phyloP scores from a whole-genome alignment of 139 green algal genomes.

The Limnomonas spitsbergensis region DNA sequence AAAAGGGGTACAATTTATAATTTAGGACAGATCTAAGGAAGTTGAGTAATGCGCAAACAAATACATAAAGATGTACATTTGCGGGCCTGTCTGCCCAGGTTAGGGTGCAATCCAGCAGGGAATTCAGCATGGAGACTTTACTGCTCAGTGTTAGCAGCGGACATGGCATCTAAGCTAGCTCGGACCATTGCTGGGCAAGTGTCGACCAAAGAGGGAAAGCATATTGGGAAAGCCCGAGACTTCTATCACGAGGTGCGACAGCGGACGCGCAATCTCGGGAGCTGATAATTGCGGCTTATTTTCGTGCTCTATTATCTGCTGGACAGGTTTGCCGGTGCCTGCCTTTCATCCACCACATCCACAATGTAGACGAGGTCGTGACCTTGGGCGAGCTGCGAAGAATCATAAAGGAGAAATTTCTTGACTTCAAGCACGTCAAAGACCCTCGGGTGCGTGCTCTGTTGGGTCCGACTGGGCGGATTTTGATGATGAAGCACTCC shows the following conservation, averaged over 20 bases:
- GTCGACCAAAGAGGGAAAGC: conserved; percentile 24
- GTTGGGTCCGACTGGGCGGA: background rate
- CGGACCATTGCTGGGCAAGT: conserved; percentile 14
- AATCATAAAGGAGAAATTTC: conserved; percentile 51
- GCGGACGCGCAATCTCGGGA: background rate
- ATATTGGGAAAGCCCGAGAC: conserved; percentile 36
- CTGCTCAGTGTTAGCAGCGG: too few species aligned
- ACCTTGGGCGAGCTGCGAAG: conserved; percentile 39
- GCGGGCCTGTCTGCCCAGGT: too few species aligned
- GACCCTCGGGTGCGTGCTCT: conserved; percentile 50
- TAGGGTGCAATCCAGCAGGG: too few species aligned
- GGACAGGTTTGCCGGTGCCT: conserved; percentile 56
- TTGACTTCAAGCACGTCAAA: conserved; percentile 50
- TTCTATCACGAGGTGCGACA: conserved; percentile 45
- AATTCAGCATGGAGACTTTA: too few species aligned
- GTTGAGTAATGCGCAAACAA: too few species aligned
- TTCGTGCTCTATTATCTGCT: background rate
- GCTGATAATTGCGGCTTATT: background rate
- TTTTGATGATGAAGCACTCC: background rate
- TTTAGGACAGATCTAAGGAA: too few species aligned
- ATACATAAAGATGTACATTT: too few species aligned
- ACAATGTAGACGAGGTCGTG: conserved; percentile 52
- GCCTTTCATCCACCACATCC: conserved; percentile 51
- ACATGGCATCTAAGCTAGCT: conserved; percentile 39
- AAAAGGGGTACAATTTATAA: too few species aligned